Base-by-base conservation (phyloP, 2,329 filamentous ascomycete genomes). In the Ophiostoma populinum region DNA sequence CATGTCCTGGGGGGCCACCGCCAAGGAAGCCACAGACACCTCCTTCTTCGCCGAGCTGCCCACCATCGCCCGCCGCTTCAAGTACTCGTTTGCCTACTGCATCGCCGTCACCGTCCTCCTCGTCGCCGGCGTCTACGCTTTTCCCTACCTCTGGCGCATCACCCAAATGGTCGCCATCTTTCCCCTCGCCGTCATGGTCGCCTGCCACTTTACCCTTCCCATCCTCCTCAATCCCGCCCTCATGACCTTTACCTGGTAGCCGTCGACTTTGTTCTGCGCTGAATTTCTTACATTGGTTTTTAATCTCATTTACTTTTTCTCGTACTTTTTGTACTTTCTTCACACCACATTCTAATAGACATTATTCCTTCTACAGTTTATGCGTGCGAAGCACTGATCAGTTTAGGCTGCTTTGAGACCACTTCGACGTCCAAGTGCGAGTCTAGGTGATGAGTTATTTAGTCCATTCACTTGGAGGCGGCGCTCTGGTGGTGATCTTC, bases 41-140 rank as follows among this genome's bases (percentile, higher is more conserved):
- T 80, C 81, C 54, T 92, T 92, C 57, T 87, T 86, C 57, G 78
- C 81, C 40, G 82, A 90, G 51, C 70, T 86, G 15, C 77, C 78
- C 21, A 79, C 77, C 50, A 78, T 92, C 25, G 52, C 87, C 46
- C 77, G 75, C 56, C 75, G 71, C 54, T 87, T 87, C 64, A 85
- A 78, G 59, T 80, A 70, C 54, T 71, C 65, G 37, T 79, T 82
- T 51, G 49, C 69, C 30, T 71, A 80, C 45, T 62, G 70, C 2
- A 50, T 70, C 21, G 29, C 69, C 19, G 55, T 56, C 15, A 63
- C 53, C 44, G 80, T 83, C 62, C 53, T 81, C 44, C 59, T 78
- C 39, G 53, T 82, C 31, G 75, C 73, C 8, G 59, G 62, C 7
- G 75, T 61, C 0, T 57, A 64, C 0, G 80, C 80, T 43, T 56